Percentiles rank a stretch among this genome's conserved stretches.
phyloP scores from a whole-genome alignment of 768 basidiomycete genomes.

The Phaeotremella fagi region DNA sequence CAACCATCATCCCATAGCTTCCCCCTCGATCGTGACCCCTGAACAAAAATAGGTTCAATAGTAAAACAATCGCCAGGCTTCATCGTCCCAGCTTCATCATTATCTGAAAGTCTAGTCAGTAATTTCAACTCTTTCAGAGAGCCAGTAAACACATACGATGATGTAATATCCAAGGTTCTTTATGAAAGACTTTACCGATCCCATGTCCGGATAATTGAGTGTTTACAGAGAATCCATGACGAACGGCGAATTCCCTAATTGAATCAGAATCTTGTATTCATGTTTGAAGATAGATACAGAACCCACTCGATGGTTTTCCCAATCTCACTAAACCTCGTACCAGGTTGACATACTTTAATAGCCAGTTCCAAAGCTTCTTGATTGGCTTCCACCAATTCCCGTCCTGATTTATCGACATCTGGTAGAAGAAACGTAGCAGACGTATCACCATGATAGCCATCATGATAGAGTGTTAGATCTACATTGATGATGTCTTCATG shows the following conservation, averaged over 20 bases:
- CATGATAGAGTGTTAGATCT: constrained; percentile 76
- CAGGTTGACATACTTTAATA: constrained; percentile 71
- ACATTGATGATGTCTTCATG: constrained; percentile 83
- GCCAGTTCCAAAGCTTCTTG: constrained; percentile 63
- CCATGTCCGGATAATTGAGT: constrained; percentile 78
- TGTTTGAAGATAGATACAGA: constrained; percentile 20
- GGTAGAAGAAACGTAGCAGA: constrained; percentile 79
- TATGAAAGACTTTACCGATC: constrained; percentile 75
- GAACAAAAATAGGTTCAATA: constrained; percentile 79
- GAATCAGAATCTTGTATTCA: not conserved
- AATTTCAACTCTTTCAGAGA: not conserved
- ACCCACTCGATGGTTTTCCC: constrained; percentile 61
- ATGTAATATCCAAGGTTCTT: constrained; percentile 77
- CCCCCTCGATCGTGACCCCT: constrained; percentile 63
- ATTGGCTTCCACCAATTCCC: constrained; percentile 62
- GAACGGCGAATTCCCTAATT: constrained; percentile 30
- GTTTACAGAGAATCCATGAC: constrained; percentile 60
- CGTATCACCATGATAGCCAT: constrained; percentile 86
- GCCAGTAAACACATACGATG: constrained; percentile 53
- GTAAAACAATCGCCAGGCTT: constrained; percentile 83
- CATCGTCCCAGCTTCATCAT: constrained; percentile 79
- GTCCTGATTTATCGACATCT: constrained; percentile 65
- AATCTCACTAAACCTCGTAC: constrained; percentile 63
- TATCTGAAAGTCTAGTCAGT: constrained; percentile 55
- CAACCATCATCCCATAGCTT: constrained; percentile 88